Conservation (phyloP, 2,329 filamentous ascomycete genomes). For the Trichoderma koningii region DNA sequence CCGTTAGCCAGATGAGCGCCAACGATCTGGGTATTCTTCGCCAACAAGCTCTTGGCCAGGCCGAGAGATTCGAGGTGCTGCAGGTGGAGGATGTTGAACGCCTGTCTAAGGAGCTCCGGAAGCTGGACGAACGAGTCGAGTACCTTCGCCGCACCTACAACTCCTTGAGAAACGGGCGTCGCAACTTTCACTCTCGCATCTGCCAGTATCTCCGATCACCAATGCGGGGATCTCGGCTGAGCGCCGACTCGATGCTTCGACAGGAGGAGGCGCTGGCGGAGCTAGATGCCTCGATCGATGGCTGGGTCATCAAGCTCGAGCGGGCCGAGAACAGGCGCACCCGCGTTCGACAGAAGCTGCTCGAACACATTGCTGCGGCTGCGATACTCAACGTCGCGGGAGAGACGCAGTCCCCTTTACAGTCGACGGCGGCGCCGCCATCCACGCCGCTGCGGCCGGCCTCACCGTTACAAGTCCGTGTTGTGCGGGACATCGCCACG, state of each 20-base stretch:
- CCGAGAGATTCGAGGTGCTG: slow-evolving; percentile 65
- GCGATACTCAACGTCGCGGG: slow-evolving; percentile 50
- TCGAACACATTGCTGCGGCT: slow-evolving; percentile 78
- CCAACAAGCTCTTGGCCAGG: slow-evolving; percentile 63
- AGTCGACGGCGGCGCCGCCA: not conserved
- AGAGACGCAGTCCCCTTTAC: not conserved
- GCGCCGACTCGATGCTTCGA: slow-evolving; percentile 72
- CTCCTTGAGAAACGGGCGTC: slow-evolving; percentile 72
- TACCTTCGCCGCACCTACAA: slow-evolving; percentile 77
- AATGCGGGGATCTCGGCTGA: slow-evolving; percentile 66
- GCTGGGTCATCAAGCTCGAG: slow-evolving; percentile 80
- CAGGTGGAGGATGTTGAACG: slow-evolving; percentile 62
- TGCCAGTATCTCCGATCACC: slow-evolving; percentile 75
- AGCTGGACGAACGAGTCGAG: slow-evolving; percentile 75
- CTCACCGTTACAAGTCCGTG: slow-evolving; percentile 41
- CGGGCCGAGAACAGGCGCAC: slow-evolving; percentile 76
- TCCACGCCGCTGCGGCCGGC: not conserved
- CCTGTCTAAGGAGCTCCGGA: slow-evolving; percentile 72
- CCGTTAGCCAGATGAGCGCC: slow-evolving; percentile 48
- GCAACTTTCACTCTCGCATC: slow-evolving; percentile 75
- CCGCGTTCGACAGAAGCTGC: slow-evolving; percentile 74
- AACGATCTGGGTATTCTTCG: slow-evolving; percentile 55
- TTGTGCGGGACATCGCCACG: slow-evolving; percentile 51
- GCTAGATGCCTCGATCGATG: slow-evolving; percentile 75
- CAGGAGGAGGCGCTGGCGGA: slow-evolving; percentile 79